A percentile compares a stretch with the other conserved stretches of the same genome.
Conservation (phyloP, 2,329 filamentous ascomycete species). For the Cladophialophora bantiana region DNA sequence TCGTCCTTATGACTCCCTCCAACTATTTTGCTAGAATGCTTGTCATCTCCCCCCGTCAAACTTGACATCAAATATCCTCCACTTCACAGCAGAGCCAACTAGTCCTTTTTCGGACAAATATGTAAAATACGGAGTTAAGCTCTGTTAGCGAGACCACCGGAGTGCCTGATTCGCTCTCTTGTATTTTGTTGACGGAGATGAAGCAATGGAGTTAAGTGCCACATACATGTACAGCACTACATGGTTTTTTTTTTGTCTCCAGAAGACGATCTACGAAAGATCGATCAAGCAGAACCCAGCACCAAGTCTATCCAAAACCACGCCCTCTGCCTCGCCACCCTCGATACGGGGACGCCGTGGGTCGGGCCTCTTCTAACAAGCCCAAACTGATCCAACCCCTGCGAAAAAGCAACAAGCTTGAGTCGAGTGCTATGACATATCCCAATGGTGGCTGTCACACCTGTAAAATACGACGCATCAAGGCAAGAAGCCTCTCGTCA, state of each 20-base stretch:
- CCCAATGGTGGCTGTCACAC: conserved; percentile 40
- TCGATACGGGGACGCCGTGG: neutral
- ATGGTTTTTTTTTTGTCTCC: neutral
- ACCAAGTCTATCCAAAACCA: neutral
- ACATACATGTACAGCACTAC: neutral
- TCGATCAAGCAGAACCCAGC: neutral
- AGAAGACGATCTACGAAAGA: neutral
- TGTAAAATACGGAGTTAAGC: neutral
- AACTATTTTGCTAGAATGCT: no score
- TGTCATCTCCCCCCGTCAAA: no score
- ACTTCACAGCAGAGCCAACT: no score
- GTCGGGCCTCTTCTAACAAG: neutral
- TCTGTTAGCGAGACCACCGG: neutral
- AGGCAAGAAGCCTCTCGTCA: conserved; percentile 35
- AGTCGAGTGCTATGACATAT: conserved; percentile 8
- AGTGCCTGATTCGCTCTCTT: neutral
- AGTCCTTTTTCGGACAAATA: no score
- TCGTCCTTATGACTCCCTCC: no score
- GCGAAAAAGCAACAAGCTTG: neutral
- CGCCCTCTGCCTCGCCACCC: neutral
- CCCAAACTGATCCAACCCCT: neutral
- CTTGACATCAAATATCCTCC: no score
- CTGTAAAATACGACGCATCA: conserved; percentile 43
- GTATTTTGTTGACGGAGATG: neutral
- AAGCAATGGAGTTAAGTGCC: neutral